Conservation (phyloP, 2,329 filamentous ascomycete genomes). For the Aureobasidium sp. region DNA sequence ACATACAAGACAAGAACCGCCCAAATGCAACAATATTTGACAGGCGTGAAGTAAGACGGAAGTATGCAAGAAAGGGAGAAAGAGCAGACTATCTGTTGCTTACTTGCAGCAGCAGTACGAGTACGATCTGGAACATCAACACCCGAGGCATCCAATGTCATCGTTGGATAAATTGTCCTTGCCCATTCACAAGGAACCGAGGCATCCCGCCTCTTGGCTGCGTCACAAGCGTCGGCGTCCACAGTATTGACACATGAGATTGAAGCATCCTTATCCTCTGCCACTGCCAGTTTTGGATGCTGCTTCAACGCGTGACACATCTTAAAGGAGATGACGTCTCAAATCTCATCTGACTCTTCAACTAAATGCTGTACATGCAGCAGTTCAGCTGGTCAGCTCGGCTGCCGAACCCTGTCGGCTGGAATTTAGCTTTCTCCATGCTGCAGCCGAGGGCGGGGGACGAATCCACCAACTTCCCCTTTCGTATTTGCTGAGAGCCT, state of each 20-base stretch:
- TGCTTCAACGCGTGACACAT: background rate
- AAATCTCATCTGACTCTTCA: background rate
- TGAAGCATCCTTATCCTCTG: background rate
- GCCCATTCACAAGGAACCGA: constrained; percentile 5
- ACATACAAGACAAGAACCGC: background rate
- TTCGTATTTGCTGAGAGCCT: background rate
- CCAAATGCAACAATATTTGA: background rate
- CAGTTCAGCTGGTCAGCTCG: background rate
- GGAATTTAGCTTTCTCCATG: background rate
- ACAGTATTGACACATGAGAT: background rate
- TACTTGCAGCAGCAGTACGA: background rate
- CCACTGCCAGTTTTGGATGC: background rate
- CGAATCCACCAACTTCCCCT: background rate
- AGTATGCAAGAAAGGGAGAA: background rate
- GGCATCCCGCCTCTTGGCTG: constrained; percentile 12
- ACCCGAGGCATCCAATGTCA: background rate
- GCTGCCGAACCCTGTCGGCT: background rate
- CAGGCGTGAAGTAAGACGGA: background rate
- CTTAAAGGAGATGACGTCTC: background rate
- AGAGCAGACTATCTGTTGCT: background rate
- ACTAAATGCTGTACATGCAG: background rate
- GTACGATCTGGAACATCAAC: background rate
- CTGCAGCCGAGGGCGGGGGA: background rate
- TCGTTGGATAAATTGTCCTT: background rate
- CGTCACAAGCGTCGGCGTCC: background rate